Evolutionary conservation across 2,329 filamentous ascomycete species (phyloP).

Genomic region (Aspergillus persii): DNA sequence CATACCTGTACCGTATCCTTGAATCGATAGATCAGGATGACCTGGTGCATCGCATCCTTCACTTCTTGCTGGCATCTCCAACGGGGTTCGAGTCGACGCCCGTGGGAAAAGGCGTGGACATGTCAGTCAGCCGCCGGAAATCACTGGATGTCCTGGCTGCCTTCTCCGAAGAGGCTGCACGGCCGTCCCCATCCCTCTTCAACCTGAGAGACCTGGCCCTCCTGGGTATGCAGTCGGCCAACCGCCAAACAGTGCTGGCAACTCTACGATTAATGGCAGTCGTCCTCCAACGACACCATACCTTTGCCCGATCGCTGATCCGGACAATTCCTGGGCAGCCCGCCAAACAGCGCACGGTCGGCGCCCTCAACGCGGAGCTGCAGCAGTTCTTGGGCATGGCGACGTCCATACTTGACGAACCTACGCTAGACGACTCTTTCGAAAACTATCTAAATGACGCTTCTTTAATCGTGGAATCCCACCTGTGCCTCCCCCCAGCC

Average conservation of each 20-base stretch:
- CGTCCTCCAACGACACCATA: slow-evolving; percentile 82
- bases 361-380: slow-evolving; percentile 42
- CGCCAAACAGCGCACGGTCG: slow-evolving; percentile 33
- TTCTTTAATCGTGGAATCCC: slow-evolving; percentile 50
- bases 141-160: slow-evolving; percentile 84
- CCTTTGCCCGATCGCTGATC: slow-evolving; percentile 72
- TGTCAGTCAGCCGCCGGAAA: slow-evolving; percentile 69
- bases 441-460: slow-evolving; percentile 48
- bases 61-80: slow-evolving; percentile 83
- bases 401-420: slow-evolving; percentile 37
- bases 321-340: slow-evolving; percentile 46
- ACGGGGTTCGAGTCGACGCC: slow-evolving; percentile 36
- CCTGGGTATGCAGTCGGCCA: slow-evolving; percentile 78
- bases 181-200: slow-evolving; percentile 81
- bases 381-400: slow-evolving; percentile 38
- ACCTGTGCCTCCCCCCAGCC: slow-evolving; percentile 31
- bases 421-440: slow-evolving; percentile 42
- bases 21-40: slow-evolving; percentile 91
- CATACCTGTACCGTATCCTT: slow-evolving; percentile 85
- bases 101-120: slow-evolving; percentile 59
- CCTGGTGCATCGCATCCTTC: slow-evolving; percentile 88
- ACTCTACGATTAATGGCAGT: slow-evolving; percentile 84
- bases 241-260: slow-evolving; percentile 84
- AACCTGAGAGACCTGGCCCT: slow-evolving; percentile 89
- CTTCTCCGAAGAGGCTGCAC: slow-evolving; percentile 71